Base-by-base conservation (phyloP, 1,284 basidiomycete species). In the Cryptococcus deneoformans region DNA sequence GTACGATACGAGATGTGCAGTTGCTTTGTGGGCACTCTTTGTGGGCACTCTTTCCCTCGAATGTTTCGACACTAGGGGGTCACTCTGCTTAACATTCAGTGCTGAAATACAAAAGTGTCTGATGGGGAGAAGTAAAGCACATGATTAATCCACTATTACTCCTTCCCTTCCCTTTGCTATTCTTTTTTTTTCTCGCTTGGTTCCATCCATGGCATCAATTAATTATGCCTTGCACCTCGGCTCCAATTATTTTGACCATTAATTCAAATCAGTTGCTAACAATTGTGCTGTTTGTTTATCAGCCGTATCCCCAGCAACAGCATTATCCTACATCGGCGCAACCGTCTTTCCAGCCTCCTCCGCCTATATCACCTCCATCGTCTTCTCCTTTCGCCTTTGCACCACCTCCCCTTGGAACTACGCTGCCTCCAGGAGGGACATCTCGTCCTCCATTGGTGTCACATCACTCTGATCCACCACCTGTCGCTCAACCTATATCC, bases 321-420 rank as follows among this genome's bases (percentile, higher is more conserved):
- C 46, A 20, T 24, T 24, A n/a, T 5, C 8, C 50, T 8, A 36
- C n/a, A 8, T 20, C n/a, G 8, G 36, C 16, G 6, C 45, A 46
- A 11, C 49, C 49, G 10, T 37, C 49, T 20, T 51, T 39, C 20
- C 50, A 51, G 9, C 50, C 50, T 20, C 50, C 34, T 16, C 50
- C 50, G 16, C 39, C 60, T 11, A 53, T 59, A 39, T 71, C 71
- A 2, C 67, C 71, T 6, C 64, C 71, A 34, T 49, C 64, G 3
- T 68, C 72, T 7, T 73, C 71, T 14, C 73, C 73, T 14, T 74
- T 75, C 45, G 72, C 73, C 9, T 75, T 74, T 57, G 71, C 69
- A 6, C 72, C 73, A 20, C 72, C 73, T 12, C 71, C 73, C 6
- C 67, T 73, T 11, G 71, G 65, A 0, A 63, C 63, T 6, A 44